Base-by-base conservation (phyloP, 768 basidiomycete genomes). In the Auricularia auricula-judae region DNA sequence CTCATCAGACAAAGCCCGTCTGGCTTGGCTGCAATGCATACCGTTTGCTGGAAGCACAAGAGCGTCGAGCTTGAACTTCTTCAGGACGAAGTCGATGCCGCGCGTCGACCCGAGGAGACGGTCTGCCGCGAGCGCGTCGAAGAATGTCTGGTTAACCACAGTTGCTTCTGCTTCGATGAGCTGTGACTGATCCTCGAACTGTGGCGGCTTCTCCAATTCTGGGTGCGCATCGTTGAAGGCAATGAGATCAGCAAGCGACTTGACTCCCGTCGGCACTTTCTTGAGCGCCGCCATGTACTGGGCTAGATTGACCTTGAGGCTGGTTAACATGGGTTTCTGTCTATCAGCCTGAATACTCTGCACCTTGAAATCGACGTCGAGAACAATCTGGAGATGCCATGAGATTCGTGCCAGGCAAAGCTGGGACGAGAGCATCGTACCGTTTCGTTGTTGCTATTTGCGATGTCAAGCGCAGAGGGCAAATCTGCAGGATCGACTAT, bases 401-500 rank as follows among this genome's bases (percentile, higher is more conserved):
- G 11, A 51, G 47, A 16, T 12, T 18, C 5, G 4, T 18, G 18
- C 47, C 47, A 42, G 29, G 29, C 43, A 11, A 11, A 44, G 10
- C 43, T 18, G 5, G 11, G 21, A 51, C 18, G 47, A 14, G 10
- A 5, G 5, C 21, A 8, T 18, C 47, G 21, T 21, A 51, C 47
- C 0, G 76, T 81, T 70, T 87, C 85, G 64, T 84, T 83, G 0
- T 65, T 63, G 23, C 62, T 63, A 14, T 79, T 78, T 0, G 81
- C 81, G 2, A 84, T 78, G 63, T 83, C 84, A 0, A 79, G 76
- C 2, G 81, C 82, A 34, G 81, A 81, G 0, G 84, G 81, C 16
- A 88, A 73, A 65, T 87, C 83, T 1, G 84, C 82, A 0, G 85
- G 84, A 68, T 88, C 86, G 5, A 87, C 76, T 3, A 88, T 75